Conservation (phyloP, 2,329 filamentous ascomycete species). For the Ophiosphaerella korrae region DNA sequence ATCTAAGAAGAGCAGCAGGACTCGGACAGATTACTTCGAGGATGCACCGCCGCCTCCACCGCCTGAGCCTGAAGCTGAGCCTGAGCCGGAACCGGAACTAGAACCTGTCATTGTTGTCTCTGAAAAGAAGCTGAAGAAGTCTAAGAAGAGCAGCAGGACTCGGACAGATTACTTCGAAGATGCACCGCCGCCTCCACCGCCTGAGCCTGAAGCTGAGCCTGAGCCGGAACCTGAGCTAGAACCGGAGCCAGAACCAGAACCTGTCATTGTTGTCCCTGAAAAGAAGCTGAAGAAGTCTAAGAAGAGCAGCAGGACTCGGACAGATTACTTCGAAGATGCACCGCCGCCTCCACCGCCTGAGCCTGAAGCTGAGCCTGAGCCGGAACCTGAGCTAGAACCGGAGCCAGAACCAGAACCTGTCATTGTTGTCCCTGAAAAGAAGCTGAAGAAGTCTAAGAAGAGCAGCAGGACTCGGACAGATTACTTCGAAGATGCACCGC, state of each 20-base stretch:
- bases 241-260: constrained; percentile 39
- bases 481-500: constrained; percentile 2
- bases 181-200: constrained; percentile 19
- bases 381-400: constrained; percentile 37
- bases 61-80: too few species aligned
- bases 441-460: constrained; percentile 34
- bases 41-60: constrained; percentile 18
- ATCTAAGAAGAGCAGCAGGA: constrained; percentile 37
- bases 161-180: constrained; percentile 4
- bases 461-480: constrained; percentile 24
- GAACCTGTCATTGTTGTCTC: constrained; percentile 34
- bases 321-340: constrained; percentile 3
- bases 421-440: constrained; percentile 26
- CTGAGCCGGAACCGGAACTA: too few species aligned
- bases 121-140: constrained; percentile 28
- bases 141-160: constrained; percentile 38
- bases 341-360: constrained; percentile 18
- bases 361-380: constrained; percentile 7
- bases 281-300: constrained; percentile 32
- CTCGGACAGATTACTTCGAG: constrained; percentile 2
- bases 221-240: too few species aligned
- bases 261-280: constrained; percentile 27
- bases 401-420: constrained; percentile 42
- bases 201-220: not conserved
- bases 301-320: constrained; percentile 32